Percentiles rank a stretch among this genome's conserved stretches.
Evolutionary conservation across 345 rosid species (phyloP).

Genomic region (Lenwebbia sp.): DNA sequence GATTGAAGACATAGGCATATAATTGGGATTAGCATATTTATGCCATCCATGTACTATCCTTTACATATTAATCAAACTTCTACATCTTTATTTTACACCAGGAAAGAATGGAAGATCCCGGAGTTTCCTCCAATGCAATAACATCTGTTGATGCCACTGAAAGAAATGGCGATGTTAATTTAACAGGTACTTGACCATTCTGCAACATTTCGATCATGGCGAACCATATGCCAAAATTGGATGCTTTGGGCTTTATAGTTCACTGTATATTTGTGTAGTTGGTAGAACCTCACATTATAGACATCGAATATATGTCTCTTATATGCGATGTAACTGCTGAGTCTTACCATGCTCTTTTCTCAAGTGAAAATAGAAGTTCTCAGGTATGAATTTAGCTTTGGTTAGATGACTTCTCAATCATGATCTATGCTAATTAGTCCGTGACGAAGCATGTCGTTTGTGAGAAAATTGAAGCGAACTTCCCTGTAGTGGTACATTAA

Average conservation of each 20-base stretch:
- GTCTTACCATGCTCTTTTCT: not conserved
- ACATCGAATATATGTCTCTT: not conserved
- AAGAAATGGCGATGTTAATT: slow-evolving; percentile 19
- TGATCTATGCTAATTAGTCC: not conserved
- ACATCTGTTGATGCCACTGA: slow-evolving; percentile 20
- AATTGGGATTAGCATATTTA: not conserved
- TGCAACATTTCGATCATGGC: not conserved
- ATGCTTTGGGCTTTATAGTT: not conserved
- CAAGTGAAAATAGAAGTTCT: not conserved
- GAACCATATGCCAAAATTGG: not conserved
- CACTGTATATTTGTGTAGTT: not conserved
- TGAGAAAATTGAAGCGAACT: not conserved
- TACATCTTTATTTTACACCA: not conserved
- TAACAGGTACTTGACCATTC: slow-evolving; percentile 26
- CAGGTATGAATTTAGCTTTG: not conserved
- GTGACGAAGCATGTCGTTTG: not conserved
- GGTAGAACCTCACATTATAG: not conserved
- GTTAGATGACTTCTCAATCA: not conserved
- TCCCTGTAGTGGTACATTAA: not conserved
- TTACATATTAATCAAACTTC: not conserved
- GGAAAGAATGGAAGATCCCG: slow-evolving; percentile 10
- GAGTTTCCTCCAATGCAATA: not conserved
- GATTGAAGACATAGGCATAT: not conserved
- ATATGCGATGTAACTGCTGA: not conserved
- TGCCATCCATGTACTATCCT: not conserved